Percentiles rank a stretch among this genome's conserved stretches.
These are phyloP conservation scores for Colletotrichum incanum DNA, from an alignment of 2,329 filamentous ascomycete genomes.

Conservation along the genomic window DNA sequence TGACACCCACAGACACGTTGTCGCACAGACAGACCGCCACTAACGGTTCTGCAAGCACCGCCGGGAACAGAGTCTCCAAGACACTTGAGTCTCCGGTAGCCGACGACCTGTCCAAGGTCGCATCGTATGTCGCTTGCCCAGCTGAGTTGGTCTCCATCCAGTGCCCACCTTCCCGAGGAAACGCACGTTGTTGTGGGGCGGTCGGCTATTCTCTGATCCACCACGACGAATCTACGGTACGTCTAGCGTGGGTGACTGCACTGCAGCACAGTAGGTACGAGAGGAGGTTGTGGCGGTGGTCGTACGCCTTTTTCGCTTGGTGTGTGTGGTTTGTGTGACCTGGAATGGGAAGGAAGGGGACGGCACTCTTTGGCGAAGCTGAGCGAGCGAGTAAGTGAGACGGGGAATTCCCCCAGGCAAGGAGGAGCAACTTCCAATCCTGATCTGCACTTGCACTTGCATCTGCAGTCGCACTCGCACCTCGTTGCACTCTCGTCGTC, in stretches of 20 bases:
- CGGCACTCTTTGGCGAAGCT: neutral
- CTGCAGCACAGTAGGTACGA: neutral
- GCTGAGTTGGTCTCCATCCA: constrained; percentile 14
- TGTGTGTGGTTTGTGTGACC: neutral
- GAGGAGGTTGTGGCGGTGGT: neutral
- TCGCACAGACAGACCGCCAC: neutral
- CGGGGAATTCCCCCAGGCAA: neutral
- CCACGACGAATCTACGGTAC: neutral
- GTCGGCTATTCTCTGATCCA: constrained; percentile 11
- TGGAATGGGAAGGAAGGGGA: neutral
- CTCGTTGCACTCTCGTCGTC: neutral
- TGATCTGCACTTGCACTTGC: constrained; percentile 16
- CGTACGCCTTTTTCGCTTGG: neutral
- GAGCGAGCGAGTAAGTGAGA: neutral
- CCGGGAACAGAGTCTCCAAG: neutral
- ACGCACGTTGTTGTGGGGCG: constrained; percentile 11
- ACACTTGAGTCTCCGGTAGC: neutral
- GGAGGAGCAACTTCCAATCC: neutral
- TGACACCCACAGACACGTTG: neutral
- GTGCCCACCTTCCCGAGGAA: constrained; percentile 15
- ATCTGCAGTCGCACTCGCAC: constrained; percentile 2
- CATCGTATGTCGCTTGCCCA: neutral
- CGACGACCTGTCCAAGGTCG: neutral
- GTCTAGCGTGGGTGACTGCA: neutral
- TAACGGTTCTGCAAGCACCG: neutral